Evolutionary conservation across 1,139 yeast genomes (phyloP).

Genomic region (Wickerhamomyces sp.): DNA sequence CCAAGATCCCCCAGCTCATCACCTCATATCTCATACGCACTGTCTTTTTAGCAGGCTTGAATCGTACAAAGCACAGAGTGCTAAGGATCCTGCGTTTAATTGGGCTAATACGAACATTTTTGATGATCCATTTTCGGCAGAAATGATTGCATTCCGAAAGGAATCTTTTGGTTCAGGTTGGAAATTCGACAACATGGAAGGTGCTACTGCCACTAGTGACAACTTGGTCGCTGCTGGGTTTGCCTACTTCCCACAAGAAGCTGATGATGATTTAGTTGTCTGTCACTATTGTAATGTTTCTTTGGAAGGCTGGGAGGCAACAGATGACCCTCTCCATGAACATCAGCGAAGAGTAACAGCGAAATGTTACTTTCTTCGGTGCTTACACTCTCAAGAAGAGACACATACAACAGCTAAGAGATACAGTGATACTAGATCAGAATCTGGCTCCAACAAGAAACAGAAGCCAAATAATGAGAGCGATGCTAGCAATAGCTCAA

Average conservation of each 20-base stretch:
- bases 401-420: slow-evolving; percentile 7
- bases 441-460: neutral
- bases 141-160: slow-evolving; percentile 39
- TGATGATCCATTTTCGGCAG: slow-evolving; percentile 35
- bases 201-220: slow-evolving; percentile 39
- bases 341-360: slow-evolving; percentile 42
- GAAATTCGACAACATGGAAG: slow-evolving; percentile 44
- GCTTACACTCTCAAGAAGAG: slow-evolving; percentile 5
- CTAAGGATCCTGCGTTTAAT: slow-evolving; percentile 19
- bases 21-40: slow-evolving; percentile 37
- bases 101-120: slow-evolving; percentile 26
- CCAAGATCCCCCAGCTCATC: slow-evolving; percentile 38
- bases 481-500: neutral
- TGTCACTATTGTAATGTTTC: slow-evolving; percentile 70
- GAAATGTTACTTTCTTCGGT: slow-evolving; percentile 46
- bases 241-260: slow-evolving; percentile 39
- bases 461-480: neutral
- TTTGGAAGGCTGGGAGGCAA: slow-evolving; percentile 67
- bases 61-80: slow-evolving; percentile 20
- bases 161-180: slow-evolving; percentile 50
- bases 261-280: slow-evolving; percentile 56
- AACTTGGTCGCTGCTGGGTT: slow-evolving; percentile 52
- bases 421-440: slow-evolving; percentile 1
- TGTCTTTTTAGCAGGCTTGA: slow-evolving; percentile 43
- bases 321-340: slow-evolving; percentile 59